Percentiles rank a stretch among this genome's conserved stretches.
phyloP scores from a whole-genome alignment of 225 moss, liverwort and hornwort genomes.

The Rhytidiadelphus loreus region DNA sequence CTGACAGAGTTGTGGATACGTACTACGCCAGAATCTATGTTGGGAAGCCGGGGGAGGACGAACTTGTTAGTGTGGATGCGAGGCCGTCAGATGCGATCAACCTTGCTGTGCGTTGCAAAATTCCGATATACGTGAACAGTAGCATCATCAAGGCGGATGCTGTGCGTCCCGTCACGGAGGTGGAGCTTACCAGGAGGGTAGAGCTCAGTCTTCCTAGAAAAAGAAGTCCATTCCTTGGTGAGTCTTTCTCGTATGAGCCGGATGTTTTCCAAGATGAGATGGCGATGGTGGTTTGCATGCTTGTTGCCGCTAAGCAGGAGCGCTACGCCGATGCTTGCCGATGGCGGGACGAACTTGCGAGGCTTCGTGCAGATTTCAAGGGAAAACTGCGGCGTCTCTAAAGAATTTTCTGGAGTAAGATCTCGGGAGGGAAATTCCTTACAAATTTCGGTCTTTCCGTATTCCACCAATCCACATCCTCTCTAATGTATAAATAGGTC shows the following conservation, averaged over 20 bases:
- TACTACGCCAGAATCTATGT: slow-evolving; percentile 90
- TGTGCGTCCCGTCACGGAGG: slow-evolving; percentile 67
- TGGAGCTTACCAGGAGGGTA: slow-evolving; percentile 38
- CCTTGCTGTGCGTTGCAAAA: slow-evolving; percentile 88
- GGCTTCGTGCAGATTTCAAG: slow-evolving; percentile 50
- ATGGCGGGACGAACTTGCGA: slow-evolving; percentile 81
- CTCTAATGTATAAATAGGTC: slow-evolving; percentile 5
- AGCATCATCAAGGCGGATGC: slow-evolving; percentile 79
- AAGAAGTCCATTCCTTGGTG: slow-evolving; percentile 53
- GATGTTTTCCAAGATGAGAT: slow-evolving; percentile 83
- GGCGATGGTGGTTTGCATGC: slow-evolving; percentile 80
- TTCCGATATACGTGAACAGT: slow-evolving; percentile 86
- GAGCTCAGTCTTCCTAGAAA: slow-evolving; percentile 30
- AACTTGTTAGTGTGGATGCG: slow-evolving; percentile 80
- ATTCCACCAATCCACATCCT: not conserved
- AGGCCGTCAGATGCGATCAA: slow-evolving; percentile 96
- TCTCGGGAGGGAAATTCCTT: not conserved
- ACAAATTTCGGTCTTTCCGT: not conserved
- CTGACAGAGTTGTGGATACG: slow-evolving; percentile 85
- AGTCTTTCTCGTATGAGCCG: slow-evolving; percentile 39
- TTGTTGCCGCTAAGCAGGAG: slow-evolving; percentile 76
- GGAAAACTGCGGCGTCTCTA: slow-evolving; percentile 28
- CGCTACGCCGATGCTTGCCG: slow-evolving; percentile 83
- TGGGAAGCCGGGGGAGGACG: slow-evolving; percentile 69
- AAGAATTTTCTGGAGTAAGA: not conserved